phyloP scores from a whole-genome alignment of 352 stramenopile genomes.

The Phytophthora citrophthora region DNA sequence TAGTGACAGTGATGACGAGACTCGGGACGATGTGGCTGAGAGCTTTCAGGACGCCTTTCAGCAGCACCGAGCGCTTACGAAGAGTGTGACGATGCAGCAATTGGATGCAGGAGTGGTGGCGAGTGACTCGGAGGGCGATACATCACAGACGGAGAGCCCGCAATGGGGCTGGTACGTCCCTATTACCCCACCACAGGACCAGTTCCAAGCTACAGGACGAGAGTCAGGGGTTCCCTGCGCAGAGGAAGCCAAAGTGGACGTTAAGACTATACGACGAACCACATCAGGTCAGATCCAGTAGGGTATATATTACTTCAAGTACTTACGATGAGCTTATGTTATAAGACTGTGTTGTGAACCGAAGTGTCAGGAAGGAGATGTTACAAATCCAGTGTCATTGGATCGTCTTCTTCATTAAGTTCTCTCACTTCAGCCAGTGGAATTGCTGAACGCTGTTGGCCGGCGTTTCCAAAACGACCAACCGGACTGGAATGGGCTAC shows the following conservation, averaged over 20 bases:
- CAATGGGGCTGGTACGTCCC: conserved; percentile 90
- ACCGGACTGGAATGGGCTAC: not conserved
- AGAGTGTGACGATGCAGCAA: conserved; percentile 40
- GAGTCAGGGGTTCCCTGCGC: conserved; percentile 3
- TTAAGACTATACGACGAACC: conserved; percentile 39
- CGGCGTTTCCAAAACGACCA: not conserved
- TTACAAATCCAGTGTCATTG: conserved; percentile 29
- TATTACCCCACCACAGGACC: conserved; percentile 83
- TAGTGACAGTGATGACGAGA: conserved; percentile 41
- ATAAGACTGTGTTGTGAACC: conserved; percentile 8
- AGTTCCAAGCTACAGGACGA: conserved; percentile 31
- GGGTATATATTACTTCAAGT: too few species aligned
- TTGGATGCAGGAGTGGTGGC: conserved; percentile 10
- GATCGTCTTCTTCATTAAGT: conserved; percentile 9
- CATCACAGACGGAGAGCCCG: conserved; percentile 68
- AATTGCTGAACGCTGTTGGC: not conserved
- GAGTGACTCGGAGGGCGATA: conserved; percentile 27
- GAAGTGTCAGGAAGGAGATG: not conserved
- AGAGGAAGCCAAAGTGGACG: not conserved
- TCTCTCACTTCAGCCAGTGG: not conserved
- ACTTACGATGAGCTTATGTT: conserved; percentile 17
- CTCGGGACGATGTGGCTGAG: conserved; percentile 34
- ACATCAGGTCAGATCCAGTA: conserved; percentile 45
- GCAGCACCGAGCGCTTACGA: conserved; percentile 23
- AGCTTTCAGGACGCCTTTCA: conserved; percentile 15